Evolutionary conservation across 2,329 filamentous ascomycete genomes (phyloP), one percentile per base, ranked within the genome.

Genomic region (Colletotrichum sp.): DNA sequence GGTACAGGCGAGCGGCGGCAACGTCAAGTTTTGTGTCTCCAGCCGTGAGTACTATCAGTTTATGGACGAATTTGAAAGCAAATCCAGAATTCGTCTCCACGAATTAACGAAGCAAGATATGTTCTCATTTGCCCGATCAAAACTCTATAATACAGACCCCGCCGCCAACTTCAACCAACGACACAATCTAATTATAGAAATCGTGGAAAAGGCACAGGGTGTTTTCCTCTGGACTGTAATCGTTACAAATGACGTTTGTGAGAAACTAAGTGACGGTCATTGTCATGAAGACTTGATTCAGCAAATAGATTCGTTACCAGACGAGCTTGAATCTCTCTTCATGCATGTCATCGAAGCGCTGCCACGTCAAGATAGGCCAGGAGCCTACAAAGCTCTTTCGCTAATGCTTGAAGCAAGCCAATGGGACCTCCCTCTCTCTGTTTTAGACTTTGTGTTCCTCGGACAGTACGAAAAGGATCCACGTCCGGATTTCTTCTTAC

Each of bases 321-420:
- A 44, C 39, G 18, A 44, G 39, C 39, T 44, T 0, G 34, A 36
- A 7, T 1, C 15, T 36, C 34, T 36, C 0, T 36, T 36, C 15
- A 1, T 7, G 3, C 34, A 16, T 7, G 3, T 2, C 0, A 16
- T 36, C 34, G 6, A 1, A 7, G 0, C 34, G 13, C 1, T 36
- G 0, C 0, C 13, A 36, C 34, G 34, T 36, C 36, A 10, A 6
- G 36, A 44, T 0, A 44, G 1, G 3, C 16, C 5, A 44, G 18
- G 1, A 18, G 18, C 5, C 39, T 44, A 44, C 3, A 44, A 44
- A 44, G 1, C 9, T 0, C 5, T 44, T 5, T 10, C 18, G 8
- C 2, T 44, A 0, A 44, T n/a, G 39, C 0, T 44, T 3, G 16
- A 44, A 44, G 5, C 39, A 18, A 44, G 8, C 39, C 39, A 6